Base-by-base conservation (phyloP, 768 basidiomycete genomes). In the Trametes meyenii region DNA sequence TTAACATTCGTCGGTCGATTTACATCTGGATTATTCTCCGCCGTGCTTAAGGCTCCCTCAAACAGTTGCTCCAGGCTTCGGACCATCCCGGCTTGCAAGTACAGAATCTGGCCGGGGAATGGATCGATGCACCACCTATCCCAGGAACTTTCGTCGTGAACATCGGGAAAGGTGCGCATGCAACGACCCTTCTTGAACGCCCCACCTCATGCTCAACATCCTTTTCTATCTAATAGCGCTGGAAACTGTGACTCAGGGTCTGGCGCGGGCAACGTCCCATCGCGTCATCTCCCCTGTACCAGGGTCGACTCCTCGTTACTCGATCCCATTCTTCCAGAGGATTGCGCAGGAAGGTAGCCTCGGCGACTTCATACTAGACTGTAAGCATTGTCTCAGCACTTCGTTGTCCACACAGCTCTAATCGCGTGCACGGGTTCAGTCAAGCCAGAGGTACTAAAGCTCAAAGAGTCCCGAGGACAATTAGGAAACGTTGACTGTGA, bases 271-370 rank as follows among this genome's bases (percentile, higher is more conserved):
- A 2, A 94, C 92, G 0, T 91, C 88, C 0, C 92, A 94, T 65
- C 84, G 88, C 1, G 92, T 94, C 1, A 73, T 92, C 33, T 90
- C 89, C 0, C 92, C 91, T 1, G 74, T 77, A 1, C 58, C 73
- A 7, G 81, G 66, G 13, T 76, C 78, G 0, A 85, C 84, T 0
- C 84, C 89, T 0, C 85, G 92, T 12, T 93, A 92, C 73, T 92
- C 90, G 0, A 83, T 94, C 0, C 92, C 92, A 0, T 92, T 92
- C 76, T 94, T 94, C 83, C 91, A 93, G 67, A 90, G 86, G 65
- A 92, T 93, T 55, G 76, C 84, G 6, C 75, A 89, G 44, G 75
- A 80, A 38, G 77, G 85, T 3, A 74, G 77, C 48, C 75, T 93
- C 17, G 74, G 72, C 33, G 77, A 83, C 45, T 56, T 78, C 3